Evolutionary conservation across 768 basidiomycete species (phyloP).

Genomic region (Russula vinacea): DNA sequence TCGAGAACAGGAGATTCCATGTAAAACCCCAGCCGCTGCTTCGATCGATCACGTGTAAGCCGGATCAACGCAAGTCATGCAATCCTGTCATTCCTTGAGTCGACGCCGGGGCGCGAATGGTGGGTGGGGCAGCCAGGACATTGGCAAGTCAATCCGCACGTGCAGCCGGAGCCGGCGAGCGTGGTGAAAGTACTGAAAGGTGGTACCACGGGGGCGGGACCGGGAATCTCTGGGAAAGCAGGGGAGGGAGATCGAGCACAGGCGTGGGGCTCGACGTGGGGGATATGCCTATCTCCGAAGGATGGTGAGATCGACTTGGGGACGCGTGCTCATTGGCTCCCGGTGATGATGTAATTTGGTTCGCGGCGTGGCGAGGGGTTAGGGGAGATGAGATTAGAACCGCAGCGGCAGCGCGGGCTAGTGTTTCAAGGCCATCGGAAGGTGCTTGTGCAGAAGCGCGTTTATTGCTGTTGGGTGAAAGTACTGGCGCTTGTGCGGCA

Average conservation of each 20-base stretch:
- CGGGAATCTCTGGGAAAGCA: constrained; percentile 21
- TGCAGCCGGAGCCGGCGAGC: constrained; percentile 31
- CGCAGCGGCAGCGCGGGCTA: constrained; percentile 28
- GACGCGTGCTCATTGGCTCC: background rate
- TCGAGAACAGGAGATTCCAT: constrained; percentile 19
- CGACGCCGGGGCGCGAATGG: constrained; percentile 2
- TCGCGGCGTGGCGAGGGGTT: background rate
- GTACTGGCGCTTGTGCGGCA: background rate
- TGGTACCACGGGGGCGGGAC: constrained; percentile 23
- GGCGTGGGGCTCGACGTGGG: constrained; percentile 3
- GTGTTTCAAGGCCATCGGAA: constrained; percentile 25
- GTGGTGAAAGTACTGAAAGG: constrained; percentile 30
- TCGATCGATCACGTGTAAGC: constrained; percentile 22
- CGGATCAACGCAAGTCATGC: constrained; percentile 27
- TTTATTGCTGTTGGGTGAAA: constrained; percentile 13
- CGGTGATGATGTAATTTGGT: background rate
- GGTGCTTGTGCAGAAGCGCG: background rate
- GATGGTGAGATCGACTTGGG: background rate
- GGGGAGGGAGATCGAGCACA: constrained; percentile 28
- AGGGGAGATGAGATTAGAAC: constrained; percentile 17
- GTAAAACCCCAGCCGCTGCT: background rate
- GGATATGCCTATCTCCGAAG: background rate
- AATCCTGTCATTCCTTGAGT: constrained; percentile 4
- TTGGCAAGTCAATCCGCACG: constrained; percentile 29
- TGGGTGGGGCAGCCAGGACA: constrained; percentile 27